Evolutionary conservation across 495 filamentous ascomycete species (phyloP), one percentile per base, ranked within the genome.

Genomic region (Mycothermus thermophilus): DNA sequence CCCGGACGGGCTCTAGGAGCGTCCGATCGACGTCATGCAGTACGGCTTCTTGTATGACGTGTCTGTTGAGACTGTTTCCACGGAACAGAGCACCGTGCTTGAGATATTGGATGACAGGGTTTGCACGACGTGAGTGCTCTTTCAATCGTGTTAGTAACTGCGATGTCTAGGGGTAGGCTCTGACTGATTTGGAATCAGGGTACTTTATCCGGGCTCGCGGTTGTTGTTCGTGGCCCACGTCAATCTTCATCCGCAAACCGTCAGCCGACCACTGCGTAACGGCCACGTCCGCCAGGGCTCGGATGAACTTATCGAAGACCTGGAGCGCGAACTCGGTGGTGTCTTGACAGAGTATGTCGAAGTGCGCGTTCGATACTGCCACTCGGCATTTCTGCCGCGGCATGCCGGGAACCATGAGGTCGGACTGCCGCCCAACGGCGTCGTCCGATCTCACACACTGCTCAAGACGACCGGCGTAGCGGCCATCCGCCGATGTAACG

Each of bases 271-370:
- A 15, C n/a, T n/a, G n/a, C 39, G 29, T n/a, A 31, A 40, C n/a
- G 29, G 41, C 6, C 47, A 50, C 29, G 23, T 35, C 2, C 53
- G 50, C 27, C 54, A 50, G 42, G 57, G 42, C 28, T 61, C 69
- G 2, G 60, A 66, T 19, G 56, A 62, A 24, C 54, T 73, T 9
- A 66, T 73, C 2, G 55, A 66, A 19, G 63, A 69, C 32, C 51
- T 73, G 12, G 64, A 72, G 32, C 48, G 44, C 16, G 54, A 66
- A 24, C 51, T 73, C 3, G 66, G 67, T n/a, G 48, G 50, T 23
- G 46, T 47, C 7, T 37, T 37, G 28, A 55, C 43, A 1, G 46
- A 60, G 16, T 71, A 65, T 35, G 28, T 70, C n/a, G 56, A 53
- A n/a, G 52, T 70, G 13, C 48, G 56, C 12, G 24, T 73, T 4